Conservation (phyloP, 306 rosid species). For the Cucumis sativus region DNA sequence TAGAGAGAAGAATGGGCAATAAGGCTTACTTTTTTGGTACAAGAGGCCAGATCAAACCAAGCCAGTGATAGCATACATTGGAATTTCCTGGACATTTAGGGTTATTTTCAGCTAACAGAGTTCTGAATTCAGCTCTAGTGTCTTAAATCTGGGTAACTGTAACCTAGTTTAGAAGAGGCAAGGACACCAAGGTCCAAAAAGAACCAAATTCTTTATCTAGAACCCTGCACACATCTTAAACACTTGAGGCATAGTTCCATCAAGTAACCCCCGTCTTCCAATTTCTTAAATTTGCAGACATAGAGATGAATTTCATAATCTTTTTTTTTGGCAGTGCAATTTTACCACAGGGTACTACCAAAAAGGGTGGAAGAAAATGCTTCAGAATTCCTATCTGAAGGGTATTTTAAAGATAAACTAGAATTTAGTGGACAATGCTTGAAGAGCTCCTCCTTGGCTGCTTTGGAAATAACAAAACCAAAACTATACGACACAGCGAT, state of each 20-base stretch:
- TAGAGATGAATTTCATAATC: neutral
- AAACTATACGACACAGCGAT: neutral
- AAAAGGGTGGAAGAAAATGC: neutral
- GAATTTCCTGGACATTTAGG: neutral
- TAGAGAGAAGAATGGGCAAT: neutral
- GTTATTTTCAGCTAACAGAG: neutral
- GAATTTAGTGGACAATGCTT: neutral
- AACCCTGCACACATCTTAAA: neutral
- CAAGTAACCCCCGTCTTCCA: neutral
- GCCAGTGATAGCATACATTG: neutral
- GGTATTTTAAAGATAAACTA: neutral
- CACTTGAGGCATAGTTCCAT: neutral
- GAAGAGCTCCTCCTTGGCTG: neutral
- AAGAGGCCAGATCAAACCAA: neutral
- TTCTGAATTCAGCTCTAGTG: neutral
- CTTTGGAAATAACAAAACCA: neutral
- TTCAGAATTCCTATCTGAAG: neutral
- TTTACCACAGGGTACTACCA: neutral
- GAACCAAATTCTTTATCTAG: neutral
- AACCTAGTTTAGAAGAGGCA: neutral
- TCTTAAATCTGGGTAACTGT: neutral
- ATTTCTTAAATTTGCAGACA: neutral
- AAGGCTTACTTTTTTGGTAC: neutral
- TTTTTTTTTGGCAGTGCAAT: neutral
- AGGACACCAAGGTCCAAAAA: neutral